A percentile compares a stretch with the other conserved stretches of the same genome.
Conservation (phyloP, 805 yeast genomes). For the Candida krabiensis region DNA sequence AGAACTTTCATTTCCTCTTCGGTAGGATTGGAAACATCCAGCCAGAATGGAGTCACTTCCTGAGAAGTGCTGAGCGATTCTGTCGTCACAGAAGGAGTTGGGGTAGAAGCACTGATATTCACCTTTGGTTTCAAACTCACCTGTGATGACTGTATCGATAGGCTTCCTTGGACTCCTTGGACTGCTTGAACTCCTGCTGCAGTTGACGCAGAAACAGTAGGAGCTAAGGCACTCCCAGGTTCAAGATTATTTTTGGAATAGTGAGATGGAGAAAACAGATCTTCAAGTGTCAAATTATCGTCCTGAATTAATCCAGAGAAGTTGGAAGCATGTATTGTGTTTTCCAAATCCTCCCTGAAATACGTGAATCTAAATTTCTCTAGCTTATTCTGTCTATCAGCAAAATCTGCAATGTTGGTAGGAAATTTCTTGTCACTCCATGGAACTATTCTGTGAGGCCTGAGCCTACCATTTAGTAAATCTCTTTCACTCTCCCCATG, state of each 20-base stretch:
- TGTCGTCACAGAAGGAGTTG: slow-evolving; percentile 25
- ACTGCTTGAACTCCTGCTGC: slow-evolving; percentile 2
- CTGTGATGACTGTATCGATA: slow-evolving; percentile 17
- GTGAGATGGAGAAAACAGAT: slow-evolving; percentile 54
- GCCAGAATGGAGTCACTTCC: slow-evolving; percentile 75
- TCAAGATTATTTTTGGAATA: slow-evolving; percentile 21
- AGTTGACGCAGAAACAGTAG: not conserved
- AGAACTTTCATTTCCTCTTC: slow-evolving; percentile 95
- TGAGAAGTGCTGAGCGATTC: slow-evolving; percentile 30
- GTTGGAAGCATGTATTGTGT: slow-evolving; percentile 88
- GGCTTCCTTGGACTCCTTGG: not conserved
- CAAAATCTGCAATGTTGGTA: slow-evolving; percentile 15
- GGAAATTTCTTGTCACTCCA: slow-evolving; percentile 51
- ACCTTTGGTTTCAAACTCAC: slow-evolving; percentile 12
- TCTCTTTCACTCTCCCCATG: slow-evolving; percentile 55
- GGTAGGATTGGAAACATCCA: slow-evolving; percentile 88
- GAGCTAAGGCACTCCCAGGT: slow-evolving; percentile 6
- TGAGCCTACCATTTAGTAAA: slow-evolving; percentile 57
- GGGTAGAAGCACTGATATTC: slow-evolving; percentile 21
- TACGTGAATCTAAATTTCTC: slow-evolving; percentile 81
- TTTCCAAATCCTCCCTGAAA: slow-evolving; percentile 83
- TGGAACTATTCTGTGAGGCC: slow-evolving; percentile 76
- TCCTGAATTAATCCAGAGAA: slow-evolving; percentile 73
- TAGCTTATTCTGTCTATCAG: slow-evolving; percentile 21
- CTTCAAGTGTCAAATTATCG: slow-evolving; percentile 55